phyloP scores from a whole-genome alignment of 2,329 filamentous ascomycete species.

The Diaporthe vexans region DNA sequence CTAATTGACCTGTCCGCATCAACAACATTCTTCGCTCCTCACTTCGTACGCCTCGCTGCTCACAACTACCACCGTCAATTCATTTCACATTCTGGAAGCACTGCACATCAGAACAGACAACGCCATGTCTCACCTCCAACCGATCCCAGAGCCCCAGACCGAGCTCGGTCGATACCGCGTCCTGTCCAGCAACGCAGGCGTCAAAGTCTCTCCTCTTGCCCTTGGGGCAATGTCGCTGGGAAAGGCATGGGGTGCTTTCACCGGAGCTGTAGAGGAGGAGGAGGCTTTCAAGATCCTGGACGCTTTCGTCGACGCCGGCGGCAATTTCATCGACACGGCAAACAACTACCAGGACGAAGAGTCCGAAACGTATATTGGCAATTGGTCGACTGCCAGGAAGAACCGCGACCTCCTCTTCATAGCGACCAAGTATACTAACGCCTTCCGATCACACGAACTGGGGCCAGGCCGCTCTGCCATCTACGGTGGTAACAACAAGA shows the following conservation, averaged over 20 bases:
- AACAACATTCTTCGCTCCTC: background rate
- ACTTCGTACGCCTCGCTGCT: background rate
- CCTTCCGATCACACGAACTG: conserved; percentile 56
- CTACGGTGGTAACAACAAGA: conserved; percentile 71
- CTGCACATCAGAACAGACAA: background rate
- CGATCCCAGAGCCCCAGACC: conserved; percentile 67
- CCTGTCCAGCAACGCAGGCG: conserved; percentile 73
- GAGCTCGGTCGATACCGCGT: conserved; percentile 75
- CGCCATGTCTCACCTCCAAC: conserved; percentile 50
- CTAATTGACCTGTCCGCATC: background rate
- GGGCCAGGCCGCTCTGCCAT: conserved; percentile 60
- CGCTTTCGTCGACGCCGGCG: conserved; percentile 70
- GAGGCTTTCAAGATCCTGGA: conserved; percentile 75
- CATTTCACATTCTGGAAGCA: background rate
- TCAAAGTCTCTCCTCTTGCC: conserved; percentile 76
- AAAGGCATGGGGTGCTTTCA: conserved; percentile 11
- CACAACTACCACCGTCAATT: background rate
- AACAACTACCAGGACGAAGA: conserved; percentile 77
- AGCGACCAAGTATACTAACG: conserved; percentile 75
- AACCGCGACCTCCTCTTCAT: conserved; percentile 76
- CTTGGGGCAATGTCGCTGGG: conserved; percentile 56
- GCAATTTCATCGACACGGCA: conserved; percentile 80
- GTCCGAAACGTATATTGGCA: conserved; percentile 76
- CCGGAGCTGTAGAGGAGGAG: conserved; percentile 72
- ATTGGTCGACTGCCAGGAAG: conserved; percentile 76